These are phyloP conservation scores for Fraxinus latifolia DNA, from an alignment of 305 asterid species.

Conservation along the genomic window DNA sequence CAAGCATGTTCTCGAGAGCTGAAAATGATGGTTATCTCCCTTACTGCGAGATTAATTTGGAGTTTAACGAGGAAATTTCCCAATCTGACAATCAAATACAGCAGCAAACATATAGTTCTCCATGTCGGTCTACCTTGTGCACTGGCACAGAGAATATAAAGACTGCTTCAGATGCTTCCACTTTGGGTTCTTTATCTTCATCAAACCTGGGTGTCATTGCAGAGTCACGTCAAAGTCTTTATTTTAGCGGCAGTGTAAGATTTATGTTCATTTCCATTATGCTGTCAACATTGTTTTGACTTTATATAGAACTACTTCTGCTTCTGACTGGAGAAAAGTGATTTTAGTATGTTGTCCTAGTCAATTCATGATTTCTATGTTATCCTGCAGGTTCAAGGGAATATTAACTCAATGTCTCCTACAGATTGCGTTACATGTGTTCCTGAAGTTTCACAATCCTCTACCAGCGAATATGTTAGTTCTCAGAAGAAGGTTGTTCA, in stretches of 20 bases:
- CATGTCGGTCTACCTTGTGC: slow-evolving; percentile 13
- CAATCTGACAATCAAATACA: slow-evolving; percentile 22
- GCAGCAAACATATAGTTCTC: slow-evolving; percentile 17
- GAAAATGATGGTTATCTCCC: slow-evolving; percentile 59
- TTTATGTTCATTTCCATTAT: slow-evolving; percentile 11
- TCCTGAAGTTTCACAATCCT: slow-evolving; percentile 34
- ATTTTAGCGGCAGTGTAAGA: slow-evolving; percentile 33
- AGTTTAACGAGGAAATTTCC: slow-evolving; percentile 27
- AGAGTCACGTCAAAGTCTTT: slow-evolving; percentile 29
- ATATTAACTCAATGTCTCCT: slow-evolving; percentile 25
- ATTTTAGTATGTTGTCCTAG: not conserved
- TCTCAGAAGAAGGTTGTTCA: slow-evolving; percentile 29
- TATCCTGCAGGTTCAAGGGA: slow-evolving; percentile 31
- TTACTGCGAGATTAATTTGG: slow-evolving; percentile 46
- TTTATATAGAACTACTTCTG: not conserved
- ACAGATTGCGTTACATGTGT: slow-evolving; percentile 21
- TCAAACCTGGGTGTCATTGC: slow-evolving; percentile 5
- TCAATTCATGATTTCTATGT: slow-evolving; percentile 16
- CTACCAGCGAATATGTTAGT: slow-evolving; percentile 23
- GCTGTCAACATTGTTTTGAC: not conserved
- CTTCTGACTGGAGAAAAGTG: not conserved
- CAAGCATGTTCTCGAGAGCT: slow-evolving; percentile 44
- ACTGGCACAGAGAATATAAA: slow-evolving; percentile 18
- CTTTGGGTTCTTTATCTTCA: slow-evolving; percentile 27
- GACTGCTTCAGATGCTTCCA: slow-evolving; percentile 31